phyloP scores from a whole-genome alignment of 306 rosid species.

The Castanea sativa region DNA sequence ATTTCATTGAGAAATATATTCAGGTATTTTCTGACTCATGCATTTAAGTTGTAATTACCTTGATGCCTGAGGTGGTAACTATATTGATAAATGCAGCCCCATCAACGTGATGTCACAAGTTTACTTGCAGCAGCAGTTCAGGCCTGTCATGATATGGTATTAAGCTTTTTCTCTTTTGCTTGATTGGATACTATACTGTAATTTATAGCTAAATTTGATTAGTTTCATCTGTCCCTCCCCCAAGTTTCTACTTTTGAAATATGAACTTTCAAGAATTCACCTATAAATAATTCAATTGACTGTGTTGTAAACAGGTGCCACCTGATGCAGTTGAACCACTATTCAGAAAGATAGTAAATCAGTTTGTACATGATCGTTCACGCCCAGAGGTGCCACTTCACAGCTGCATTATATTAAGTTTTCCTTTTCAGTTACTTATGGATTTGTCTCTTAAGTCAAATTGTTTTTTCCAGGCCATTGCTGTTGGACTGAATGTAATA shows the following conservation, averaged over 20 bases:
- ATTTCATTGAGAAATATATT: constrained; percentile 64
- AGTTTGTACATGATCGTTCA: constrained; percentile 84
- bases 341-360: constrained; percentile 82
- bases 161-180: constrained; percentile 13
- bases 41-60: constrained; percentile 19
- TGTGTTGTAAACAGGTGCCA: constrained; percentile 60
- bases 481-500: constrained; percentile 80
- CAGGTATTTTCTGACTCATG: constrained; percentile 48
- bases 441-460: constrained; percentile 23
- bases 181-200: constrained; percentile 2
- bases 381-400: constrained; percentile 75
- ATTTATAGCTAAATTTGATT: background rate
- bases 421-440: background rate
- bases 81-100: constrained; percentile 54
- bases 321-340: constrained; percentile 85
- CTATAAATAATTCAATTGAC: background rate
- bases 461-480: constrained; percentile 66
- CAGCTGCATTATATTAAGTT: constrained; percentile 2
- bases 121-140: constrained; percentile 89
- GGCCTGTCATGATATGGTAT: constrained; percentile 95
- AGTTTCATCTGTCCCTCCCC: background rate
- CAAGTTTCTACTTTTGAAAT: constrained; percentile 9
- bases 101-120: constrained; percentile 71
- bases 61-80: constrained; percentile 22
- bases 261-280: constrained; percentile 8